Evolutionary conservation across 768 basidiomycete genomes (phyloP).

Genomic region (Leccinellum rugosiceps): DNA sequence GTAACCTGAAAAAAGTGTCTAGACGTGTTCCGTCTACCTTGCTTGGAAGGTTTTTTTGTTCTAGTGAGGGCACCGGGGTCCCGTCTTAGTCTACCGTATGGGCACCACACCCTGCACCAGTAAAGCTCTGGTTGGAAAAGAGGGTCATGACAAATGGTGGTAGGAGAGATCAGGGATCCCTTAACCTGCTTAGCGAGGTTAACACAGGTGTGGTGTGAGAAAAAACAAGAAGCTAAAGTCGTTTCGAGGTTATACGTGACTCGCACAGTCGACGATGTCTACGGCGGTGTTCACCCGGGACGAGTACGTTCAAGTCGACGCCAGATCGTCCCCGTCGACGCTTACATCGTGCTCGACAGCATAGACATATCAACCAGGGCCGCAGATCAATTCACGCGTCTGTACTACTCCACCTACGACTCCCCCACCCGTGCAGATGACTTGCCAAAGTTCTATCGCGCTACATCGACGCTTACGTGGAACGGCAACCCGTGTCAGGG

Average conservation of each 20-base stretch:
- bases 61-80: too few species aligned
- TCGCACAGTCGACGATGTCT: constrained; percentile 13
- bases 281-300: constrained; percentile 46
- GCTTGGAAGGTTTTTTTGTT: too few species aligned
- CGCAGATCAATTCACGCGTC: constrained; percentile 77
- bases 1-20: too few species aligned
- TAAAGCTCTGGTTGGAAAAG: too few species aligned
- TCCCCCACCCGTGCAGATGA: constrained; percentile 72
- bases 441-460: constrained; percentile 78
- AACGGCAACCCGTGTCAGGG: constrained; percentile 82
- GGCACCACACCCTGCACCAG: too few species aligned
- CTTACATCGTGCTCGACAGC: constrained; percentile 35
- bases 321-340: constrained; percentile 3
- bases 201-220: too few species aligned
- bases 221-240: too few species aligned
- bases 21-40: too few species aligned
- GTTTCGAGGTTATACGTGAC: constrained; percentile 13
- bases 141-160: too few species aligned
- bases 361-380: constrained; percentile 84
- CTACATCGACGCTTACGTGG: constrained; percentile 76
- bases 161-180: too few species aligned
- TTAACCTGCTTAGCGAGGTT: too few species aligned
- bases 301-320: constrained; percentile 45
- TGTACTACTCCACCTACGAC: constrained; percentile 83
- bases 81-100: too few species aligned